phyloP scores from a whole-genome alignment of 306 rosid species.

The Casuarina cunninghamiana region DNA sequence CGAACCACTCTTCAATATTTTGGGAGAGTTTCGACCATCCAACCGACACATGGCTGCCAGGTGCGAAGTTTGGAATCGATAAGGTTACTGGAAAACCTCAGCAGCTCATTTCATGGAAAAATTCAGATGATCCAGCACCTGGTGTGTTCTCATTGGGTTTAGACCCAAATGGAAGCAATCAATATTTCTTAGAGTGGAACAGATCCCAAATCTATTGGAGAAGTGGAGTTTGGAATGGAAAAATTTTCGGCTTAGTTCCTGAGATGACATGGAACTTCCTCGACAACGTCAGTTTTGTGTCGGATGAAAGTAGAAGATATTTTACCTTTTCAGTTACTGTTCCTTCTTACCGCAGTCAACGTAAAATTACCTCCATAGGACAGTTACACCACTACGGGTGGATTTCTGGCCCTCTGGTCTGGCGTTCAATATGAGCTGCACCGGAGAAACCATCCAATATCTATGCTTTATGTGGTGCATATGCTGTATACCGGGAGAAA shows the following conservation, averaged over 20 bases:
- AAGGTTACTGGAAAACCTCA: slow-evolving; percentile 21
- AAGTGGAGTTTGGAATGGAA: background rate
- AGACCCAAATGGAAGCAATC: slow-evolving; percentile 34
- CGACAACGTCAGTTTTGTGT: background rate
- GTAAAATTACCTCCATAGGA: background rate
- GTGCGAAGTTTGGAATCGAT: too few species aligned
- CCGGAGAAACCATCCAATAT: background rate
- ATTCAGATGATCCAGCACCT: slow-evolving; percentile 30
- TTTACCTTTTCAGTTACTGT: background rate
- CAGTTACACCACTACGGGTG: background rate
- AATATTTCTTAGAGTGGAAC: background rate
- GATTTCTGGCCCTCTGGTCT: background rate
- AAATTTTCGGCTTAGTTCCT: too few species aligned
- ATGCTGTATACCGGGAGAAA: background rate
- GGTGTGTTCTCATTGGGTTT: slow-evolving; percentile 46
- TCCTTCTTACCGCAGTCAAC: background rate
- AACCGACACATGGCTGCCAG: too few species aligned
- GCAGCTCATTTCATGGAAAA: too few species aligned
- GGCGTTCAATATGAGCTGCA: background rate
- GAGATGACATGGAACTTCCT: background rate
- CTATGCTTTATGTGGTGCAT: background rate
- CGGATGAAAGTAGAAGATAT: background rate
- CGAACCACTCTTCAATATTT: too few species aligned
- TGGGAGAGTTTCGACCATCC: too few species aligned
- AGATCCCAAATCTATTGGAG: background rate